Evolutionary conservation across 345 rosid species (phyloP), one percentile per base, ranked within the genome.

Genomic region (Luvunga scandens): DNA sequence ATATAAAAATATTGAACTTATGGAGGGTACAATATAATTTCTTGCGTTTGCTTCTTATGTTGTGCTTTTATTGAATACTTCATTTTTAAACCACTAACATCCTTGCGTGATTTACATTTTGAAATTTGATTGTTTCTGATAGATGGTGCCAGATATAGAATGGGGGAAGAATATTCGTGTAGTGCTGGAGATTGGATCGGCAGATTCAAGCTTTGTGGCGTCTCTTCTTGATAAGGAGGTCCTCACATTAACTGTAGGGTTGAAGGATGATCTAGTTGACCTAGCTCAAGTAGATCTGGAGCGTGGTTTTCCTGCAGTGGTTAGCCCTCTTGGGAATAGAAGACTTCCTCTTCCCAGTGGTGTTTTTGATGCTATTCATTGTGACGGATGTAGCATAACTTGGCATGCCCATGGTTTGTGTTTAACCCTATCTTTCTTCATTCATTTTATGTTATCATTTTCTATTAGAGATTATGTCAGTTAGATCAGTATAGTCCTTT

Each of bases 121-220:
- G 68, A 67, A 79, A 68, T 81, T 86, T 83, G 77, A 82, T 85
- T 66, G 80, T 76, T 78, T 82, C 82, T 88, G 77, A 77, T 88
- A 95, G 99, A 93, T 92, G 97, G 99, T 95, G 78, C 99, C 98
- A 71, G 99, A 95, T 81, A 92, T 95, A 76, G 97, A 93, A 88
- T 95, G 99, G 99, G 99, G 99, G 72, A 95, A 93, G 91, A 95
- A 95, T 85, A 88, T 92, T 53, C 97, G 92, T 79, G 84, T 93
- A 74, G 92, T 95, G 62, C 83, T 95, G 91, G 96, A 95, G 75
- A 87, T 90, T 72, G 98, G 98, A 73, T 89, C 93, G 78, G 45
- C 77, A 83, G 95, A 93, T 65, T 84, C 97, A 72, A 91, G 94
- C 80, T 88, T 95, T 81, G 91, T 80, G 65, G 91, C 92, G 73